Conservation (phyloP, 179 eudicot genomes). For the Beta corolliflora region DNA sequence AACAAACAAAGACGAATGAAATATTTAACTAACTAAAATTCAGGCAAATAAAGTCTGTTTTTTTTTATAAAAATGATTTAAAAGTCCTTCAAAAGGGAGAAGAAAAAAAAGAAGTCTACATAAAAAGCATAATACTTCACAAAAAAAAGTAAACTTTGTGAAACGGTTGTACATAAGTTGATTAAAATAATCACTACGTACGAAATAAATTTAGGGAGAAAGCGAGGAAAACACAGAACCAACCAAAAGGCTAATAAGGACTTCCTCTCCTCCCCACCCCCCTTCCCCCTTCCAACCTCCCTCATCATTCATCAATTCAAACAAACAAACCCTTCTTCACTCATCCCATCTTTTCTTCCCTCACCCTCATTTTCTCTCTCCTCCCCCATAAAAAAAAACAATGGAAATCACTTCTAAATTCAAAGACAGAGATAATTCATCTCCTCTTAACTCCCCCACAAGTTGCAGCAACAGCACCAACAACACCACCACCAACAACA, state of each 20-base stretch:
- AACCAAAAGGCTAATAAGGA: slow-evolving; percentile 17
- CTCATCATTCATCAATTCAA: slow-evolving; percentile 20
- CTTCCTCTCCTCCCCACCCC: not conserved
- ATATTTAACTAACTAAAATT: too few relatives aligned
- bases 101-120: too few relatives aligned
- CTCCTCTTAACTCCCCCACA: slow-evolving; percentile 29
- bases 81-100: too few relatives aligned
- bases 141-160: too few relatives aligned
- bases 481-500: not conserved
- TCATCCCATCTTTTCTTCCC: slow-evolving; percentile 11
- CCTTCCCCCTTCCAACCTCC: not conserved
- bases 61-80: too few relatives aligned
- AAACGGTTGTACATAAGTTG: too few relatives aligned
- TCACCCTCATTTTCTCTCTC: slow-evolving; percentile 20
- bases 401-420: slow-evolving; percentile 60
- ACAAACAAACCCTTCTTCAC: slow-evolving; percentile 20
- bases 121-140: too few relatives aligned
- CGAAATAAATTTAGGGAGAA: not conserved
- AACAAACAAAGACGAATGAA: too few relatives aligned
- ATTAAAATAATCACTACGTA: not conserved
- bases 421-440: slow-evolving; percentile 37
- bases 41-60: too few relatives aligned
- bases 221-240: not conserved
- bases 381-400: not conserved
- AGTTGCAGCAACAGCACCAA: slow-evolving; percentile 13